phyloP scores from a whole-genome alignment of 1,139 yeast genomes.

The Kluyveromyces marxianus region DNA sequence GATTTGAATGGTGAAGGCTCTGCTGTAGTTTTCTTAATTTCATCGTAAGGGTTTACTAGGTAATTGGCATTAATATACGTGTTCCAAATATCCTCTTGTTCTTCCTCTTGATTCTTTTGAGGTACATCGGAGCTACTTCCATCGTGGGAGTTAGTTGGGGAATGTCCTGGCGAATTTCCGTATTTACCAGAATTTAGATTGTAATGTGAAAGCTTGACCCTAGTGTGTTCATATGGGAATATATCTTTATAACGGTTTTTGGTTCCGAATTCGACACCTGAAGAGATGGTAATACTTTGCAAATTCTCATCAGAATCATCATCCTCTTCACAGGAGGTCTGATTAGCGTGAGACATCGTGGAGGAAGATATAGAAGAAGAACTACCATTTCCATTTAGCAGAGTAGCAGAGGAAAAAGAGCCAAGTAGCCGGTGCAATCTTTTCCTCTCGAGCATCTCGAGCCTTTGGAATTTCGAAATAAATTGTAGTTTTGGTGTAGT shows the following conservation, averaged over 20 bases:
- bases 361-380: background rate
- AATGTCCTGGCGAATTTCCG: background rate
- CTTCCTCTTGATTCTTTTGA: conserved; percentile 1
- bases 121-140: background rate
- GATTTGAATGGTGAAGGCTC: background rate
- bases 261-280: conserved; percentile 68
- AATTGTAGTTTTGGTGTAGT: conserved; percentile 26
- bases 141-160: conserved; percentile 11
- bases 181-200: background rate
- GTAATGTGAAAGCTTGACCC: conserved; percentile 41
- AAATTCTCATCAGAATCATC: conserved; percentile 26
- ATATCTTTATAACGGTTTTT: conserved; percentile 78
- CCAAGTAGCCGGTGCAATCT: conserved; percentile 27
- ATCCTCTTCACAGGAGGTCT: conserved; percentile 9
- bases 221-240: conserved; percentile 69
- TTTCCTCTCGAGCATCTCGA: conserved; percentile 36
- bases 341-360: background rate
- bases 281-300: conserved; percentile 39
- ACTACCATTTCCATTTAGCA: no score
- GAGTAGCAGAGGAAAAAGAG: background rate
- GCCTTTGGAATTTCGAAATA: conserved; percentile 32
- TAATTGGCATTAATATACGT: conserved; percentile 60
- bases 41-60: conserved; percentile 22
- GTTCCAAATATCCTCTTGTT: conserved; percentile 19
- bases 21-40: background rate